A percentile compares a stretch with the other conserved stretches of the same genome.
Evolutionary conservation across 1,139 yeast species (phyloP).

Genomic region (Candida sp.): DNA sequence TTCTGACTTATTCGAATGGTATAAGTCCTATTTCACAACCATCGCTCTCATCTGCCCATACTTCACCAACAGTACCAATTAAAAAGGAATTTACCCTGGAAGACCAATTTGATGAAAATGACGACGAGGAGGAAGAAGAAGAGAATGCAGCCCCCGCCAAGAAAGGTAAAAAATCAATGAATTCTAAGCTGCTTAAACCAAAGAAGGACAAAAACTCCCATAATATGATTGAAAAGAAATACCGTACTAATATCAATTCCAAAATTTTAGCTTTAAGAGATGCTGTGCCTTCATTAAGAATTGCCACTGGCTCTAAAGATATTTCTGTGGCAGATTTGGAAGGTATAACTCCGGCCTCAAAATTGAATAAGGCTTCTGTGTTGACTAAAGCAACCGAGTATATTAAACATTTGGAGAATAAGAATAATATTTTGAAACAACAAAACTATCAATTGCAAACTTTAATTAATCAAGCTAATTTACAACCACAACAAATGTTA

Average conservation of each 20-base stretch:
- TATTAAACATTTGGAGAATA: slow-evolving; percentile 74
- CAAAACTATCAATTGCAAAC: slow-evolving; percentile 53
- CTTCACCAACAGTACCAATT: background rate
- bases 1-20: slow-evolving; percentile 1
- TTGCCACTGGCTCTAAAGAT: slow-evolving; percentile 40
- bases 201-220: slow-evolving; percentile 66
- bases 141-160: slow-evolving; percentile 1
- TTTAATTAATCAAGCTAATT: slow-evolving; percentile 28
- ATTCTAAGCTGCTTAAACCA: slow-evolving; percentile 29
- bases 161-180: slow-evolving; percentile 5
- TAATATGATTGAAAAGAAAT: slow-evolving; percentile 76
- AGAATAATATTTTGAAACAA: slow-evolving; percentile 53
- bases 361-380: slow-evolving; percentile 86
- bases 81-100: background rate
- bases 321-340: slow-evolving; percentile 56
- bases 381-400: slow-evolving; percentile 89
- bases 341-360: slow-evolving; percentile 84
- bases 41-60: slow-evolving; percentile 1
- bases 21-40: slow-evolving; percentile 1
- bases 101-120: background rate
- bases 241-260: slow-evolving; percentile 72
- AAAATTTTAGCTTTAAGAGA: slow-evolving; percentile 70
- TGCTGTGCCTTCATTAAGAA: slow-evolving; percentile 66
- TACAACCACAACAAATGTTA: slow-evolving; percentile 11
- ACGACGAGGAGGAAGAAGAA: background rate